phyloP scores from a whole-genome alignment of 23 red algal species.

The Gracilariopsis chorda region DNA sequence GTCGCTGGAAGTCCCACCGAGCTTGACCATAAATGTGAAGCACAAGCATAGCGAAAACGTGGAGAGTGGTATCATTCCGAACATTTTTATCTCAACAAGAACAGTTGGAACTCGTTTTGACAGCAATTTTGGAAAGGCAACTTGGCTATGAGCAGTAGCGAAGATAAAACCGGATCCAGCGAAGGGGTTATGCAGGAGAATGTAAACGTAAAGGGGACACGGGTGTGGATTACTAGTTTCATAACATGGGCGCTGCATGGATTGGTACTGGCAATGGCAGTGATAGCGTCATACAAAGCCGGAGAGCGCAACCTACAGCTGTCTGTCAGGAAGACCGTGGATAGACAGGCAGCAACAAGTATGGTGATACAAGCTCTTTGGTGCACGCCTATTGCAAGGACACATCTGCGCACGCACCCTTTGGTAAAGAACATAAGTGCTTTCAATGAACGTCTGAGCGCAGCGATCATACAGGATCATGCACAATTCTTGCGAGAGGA shows the following conservation, averaged over 20 bases:
- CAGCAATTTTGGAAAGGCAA: too few species aligned
- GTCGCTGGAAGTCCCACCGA: too few species aligned
- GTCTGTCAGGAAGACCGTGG: background rate
- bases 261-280: background rate
- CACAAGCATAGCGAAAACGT: too few species aligned
- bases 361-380: background rate
- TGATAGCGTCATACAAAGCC: background rate
- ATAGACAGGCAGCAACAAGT: background rate
- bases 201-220: too few species aligned
- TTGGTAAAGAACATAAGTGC: background rate
- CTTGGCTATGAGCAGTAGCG: too few species aligned
- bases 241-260: background rate
- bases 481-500: background rate
- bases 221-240: too few species aligned
- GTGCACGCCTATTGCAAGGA: background rate
- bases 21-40: too few species aligned
- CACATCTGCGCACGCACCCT: conserved; percentile 1
- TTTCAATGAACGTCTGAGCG: background rate
- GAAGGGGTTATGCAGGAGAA: too few species aligned
- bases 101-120: too few species aligned
- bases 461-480: background rate
- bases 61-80: too few species aligned
- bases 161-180: too few species aligned
- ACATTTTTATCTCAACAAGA: too few species aligned
- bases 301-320: background rate